Percentiles rank a stretch among this genome's conserved stretches.
Conservation (phyloP, 805 yeast species). For the Wickerhamiella qilinensis region DNA sequence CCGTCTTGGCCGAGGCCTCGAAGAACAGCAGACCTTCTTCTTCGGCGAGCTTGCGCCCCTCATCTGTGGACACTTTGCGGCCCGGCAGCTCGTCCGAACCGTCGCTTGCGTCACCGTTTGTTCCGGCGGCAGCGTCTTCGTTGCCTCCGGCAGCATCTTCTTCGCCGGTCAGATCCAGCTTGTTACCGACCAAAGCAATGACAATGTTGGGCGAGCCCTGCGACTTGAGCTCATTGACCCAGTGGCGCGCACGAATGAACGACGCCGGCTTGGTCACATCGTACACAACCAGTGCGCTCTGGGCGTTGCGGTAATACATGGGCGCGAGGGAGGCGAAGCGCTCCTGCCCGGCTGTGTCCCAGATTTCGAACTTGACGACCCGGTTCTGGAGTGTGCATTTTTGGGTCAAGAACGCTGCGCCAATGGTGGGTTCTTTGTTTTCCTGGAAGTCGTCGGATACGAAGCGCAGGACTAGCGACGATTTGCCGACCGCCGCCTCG, state of each 20-base stretch:
- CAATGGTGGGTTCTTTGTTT: constrained; percentile 94
- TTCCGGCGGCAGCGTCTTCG: constrained; percentile 25
- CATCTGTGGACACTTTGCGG: constrained; percentile 71
- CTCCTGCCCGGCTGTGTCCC: constrained; percentile 97
- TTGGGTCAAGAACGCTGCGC: constrained; percentile 94
- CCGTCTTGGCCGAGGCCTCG: constrained; percentile 89
- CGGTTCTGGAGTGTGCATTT: constrained; percentile 74
- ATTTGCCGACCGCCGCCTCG: constrained; percentile 96
- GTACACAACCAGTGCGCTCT: constrained; percentile 89
- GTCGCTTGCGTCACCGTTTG: too few species aligned
- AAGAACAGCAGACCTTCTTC: constrained; percentile 84
- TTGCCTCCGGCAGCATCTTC: constrained; percentile 16
- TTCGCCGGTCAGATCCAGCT: constrained; percentile 57
- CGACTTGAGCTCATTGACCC: constrained; percentile 93
- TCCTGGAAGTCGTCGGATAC: constrained; percentile 94
- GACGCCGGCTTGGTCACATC: constrained; percentile 92
- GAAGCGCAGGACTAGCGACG: constrained; percentile 79
- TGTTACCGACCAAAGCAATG: constrained; percentile 89
- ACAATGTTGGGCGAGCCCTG: constrained; percentile 87
- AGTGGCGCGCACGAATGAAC: constrained; percentile 89
- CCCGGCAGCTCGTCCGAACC: constrained; percentile 19
- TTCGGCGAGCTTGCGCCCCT: constrained; percentile 74
- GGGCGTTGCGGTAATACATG: constrained; percentile 94
- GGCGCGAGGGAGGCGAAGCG: constrained; percentile 93
- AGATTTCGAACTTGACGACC: constrained; percentile 48